Percentiles rank a stretch among this genome's conserved stretches.
These are phyloP conservation scores for Aegilops longissima DNA, from an alignment of 176 grass and related monocot genomes.

Conservation along the genomic window DNA sequence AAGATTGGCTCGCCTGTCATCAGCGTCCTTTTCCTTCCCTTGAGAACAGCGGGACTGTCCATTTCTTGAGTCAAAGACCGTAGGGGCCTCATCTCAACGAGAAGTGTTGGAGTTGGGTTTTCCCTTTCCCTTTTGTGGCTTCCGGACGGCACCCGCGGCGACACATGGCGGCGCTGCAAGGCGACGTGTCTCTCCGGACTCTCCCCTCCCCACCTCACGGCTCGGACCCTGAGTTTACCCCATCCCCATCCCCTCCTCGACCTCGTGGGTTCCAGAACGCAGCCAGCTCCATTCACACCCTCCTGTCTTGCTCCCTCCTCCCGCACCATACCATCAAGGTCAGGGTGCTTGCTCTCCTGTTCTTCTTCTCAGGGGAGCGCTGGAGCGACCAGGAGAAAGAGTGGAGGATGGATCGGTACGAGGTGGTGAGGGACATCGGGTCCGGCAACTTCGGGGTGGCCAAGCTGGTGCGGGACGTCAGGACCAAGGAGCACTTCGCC, in stretches of 20 bases:
- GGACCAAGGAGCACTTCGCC: slow-evolving; percentile 77
- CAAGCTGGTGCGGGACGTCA: slow-evolving; percentile 75
- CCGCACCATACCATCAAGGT: not conserved
- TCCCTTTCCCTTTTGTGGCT: not conserved
- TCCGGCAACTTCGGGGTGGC: slow-evolving; percentile 94
- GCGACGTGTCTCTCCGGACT: slow-evolving; percentile 16
- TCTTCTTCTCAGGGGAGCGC: not conserved
- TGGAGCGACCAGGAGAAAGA: not conserved
- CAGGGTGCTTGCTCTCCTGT: no score
- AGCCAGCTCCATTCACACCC: not conserved
- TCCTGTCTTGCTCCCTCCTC: not conserved
- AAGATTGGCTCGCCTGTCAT: no score
- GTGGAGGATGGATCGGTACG: slow-evolving; percentile 65
- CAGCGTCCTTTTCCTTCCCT: no score
- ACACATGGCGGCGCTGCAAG: slow-evolving; percentile 26
- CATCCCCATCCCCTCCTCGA: not conserved
- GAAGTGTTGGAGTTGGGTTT: not conserved
- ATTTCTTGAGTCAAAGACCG: no score
- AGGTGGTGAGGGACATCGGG: slow-evolving; percentile 77
- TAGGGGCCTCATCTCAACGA: no score
- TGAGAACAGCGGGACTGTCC: no score
- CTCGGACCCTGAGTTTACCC: slow-evolving; percentile 9
- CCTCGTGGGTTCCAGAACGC: not conserved
- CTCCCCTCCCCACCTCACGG: not conserved
- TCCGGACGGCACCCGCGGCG: slow-evolving; percentile 32